Percentiles rank a stretch among this genome's conserved stretches.
Conservation (phyloP, 2,329 filamentous ascomycete genomes). For the Aureobasidium uvarum region DNA sequence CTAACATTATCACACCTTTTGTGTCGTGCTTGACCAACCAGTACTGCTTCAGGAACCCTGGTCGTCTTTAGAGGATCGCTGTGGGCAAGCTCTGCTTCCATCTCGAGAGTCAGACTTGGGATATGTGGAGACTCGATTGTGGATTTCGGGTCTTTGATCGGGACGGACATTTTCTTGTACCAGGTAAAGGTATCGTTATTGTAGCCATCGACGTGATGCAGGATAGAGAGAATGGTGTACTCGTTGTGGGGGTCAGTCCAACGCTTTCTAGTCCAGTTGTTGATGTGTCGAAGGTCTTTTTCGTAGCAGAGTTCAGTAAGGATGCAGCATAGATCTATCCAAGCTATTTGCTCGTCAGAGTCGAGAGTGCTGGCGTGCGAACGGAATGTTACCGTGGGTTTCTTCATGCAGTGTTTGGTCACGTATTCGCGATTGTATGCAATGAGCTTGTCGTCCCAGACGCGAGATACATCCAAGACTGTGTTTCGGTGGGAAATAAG, state of each 20-base stretch:
- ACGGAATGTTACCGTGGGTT: not conserved
- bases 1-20: not conserved
- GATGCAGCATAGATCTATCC: not conserved
- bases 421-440: not conserved
- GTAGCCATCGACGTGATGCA: not conserved
- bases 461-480: not conserved
- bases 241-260: not conserved
- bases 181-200: not conserved
- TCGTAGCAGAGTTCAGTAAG: not conserved
- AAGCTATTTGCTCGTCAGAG: not conserved
- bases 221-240: not conserved
- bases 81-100: not conserved
- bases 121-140: not conserved
- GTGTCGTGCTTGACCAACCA: not conserved
- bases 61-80: not conserved
- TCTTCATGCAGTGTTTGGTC: conserved; percentile 1
- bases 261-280: not conserved
- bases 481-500: not conserved
- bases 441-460: not conserved
- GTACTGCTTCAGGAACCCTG: not conserved
- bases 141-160: not conserved
- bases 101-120: no score
- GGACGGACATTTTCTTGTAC: not conserved
- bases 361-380: not conserved
- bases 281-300: not conserved